phyloP scores from a whole-genome alignment of 148 eudicot genomes.

The Chenopodium suecicum region DNA sequence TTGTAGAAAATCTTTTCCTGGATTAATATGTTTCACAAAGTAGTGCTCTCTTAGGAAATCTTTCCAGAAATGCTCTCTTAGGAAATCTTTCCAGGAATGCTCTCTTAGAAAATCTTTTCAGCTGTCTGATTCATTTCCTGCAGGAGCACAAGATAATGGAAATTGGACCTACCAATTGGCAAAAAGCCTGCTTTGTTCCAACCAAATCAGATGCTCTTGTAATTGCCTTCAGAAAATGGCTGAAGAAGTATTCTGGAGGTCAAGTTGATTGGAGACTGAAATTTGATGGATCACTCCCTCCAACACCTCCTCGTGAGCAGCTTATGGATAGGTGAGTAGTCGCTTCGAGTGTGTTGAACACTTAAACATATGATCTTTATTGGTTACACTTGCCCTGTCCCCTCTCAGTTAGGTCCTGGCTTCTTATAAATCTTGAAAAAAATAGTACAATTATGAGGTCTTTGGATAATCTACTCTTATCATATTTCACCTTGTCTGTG shows the following conservation, averaged over 20 bases:
- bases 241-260: slow-evolving; percentile 63
- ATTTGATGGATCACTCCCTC: slow-evolving; percentile 57
- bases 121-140: slow-evolving; percentile 4
- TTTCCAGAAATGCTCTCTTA: too few species aligned
- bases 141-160: slow-evolving; percentile 73
- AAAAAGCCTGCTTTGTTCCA: slow-evolving; percentile 73
- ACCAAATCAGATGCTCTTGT: slow-evolving; percentile 76
- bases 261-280: slow-evolving; percentile 65
- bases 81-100: background rate
- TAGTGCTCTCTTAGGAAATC: background rate
- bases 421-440: too few species aligned
- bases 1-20: background rate
- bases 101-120: background rate
- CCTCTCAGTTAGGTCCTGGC: too few species aligned
- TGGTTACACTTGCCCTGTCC: too few species aligned
- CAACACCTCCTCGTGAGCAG: slow-evolving; percentile 77
- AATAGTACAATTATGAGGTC: too few species aligned
- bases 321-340: slow-evolving; percentile 66
- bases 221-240: slow-evolving; percentile 71
- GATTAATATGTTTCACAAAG: too few species aligned
- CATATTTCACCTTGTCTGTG: too few species aligned
- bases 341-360: background rate
- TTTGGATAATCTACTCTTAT: too few species aligned
- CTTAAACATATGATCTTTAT: too few species aligned
- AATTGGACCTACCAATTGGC: slow-evolving; percentile 71